Evolutionary conservation across 73 alveolate species (phyloP), one percentile per base, ranked within the genome.

Genomic region (Paramecium octaurelia): DNA sequence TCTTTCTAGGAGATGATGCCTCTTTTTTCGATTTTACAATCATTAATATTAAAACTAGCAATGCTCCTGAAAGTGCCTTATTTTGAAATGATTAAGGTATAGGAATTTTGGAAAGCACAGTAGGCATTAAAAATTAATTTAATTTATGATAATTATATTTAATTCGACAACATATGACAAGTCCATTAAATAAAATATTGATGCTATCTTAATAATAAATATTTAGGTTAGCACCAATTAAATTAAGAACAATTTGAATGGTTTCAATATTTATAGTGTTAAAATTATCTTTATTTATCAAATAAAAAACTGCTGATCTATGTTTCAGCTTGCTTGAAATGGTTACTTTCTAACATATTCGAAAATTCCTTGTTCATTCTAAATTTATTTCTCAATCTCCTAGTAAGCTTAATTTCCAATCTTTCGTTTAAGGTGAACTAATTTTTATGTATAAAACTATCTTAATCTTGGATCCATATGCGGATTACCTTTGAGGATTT

Each of bases 1-100:
- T 36, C 46, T 40, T 73, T 73, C 87, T 73, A 9, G 87, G 87
- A 35, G 87, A 73, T 3, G 57, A 73, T 12, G 87, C 87, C 16
- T 73, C 87, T 40, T 38, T 73, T 73, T 73, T 73, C 24, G 84
- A 64, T 34, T 64, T 64, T 7, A 64, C 50, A 64, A 64, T 64
- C 84, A 64, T 64, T 34, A 64, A 34, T 31, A 64, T 64, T 34
- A 64, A 64, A 3, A 64, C 84, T 2, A 64, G n/a, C 12, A 64
- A 31, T 12, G 84, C 84, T 31, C 84, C 46, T 27, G 84, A 64
- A 34, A 64, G 50, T 8, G 84, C 84, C 24, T 64, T 64, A 64
- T 34, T 64, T 20, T 64, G 21, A 64, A 64, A 64, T 64, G 84
- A 64, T 64, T 64, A 12, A 64, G 84, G 84, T 50, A 64, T 2